A percentile compares a stretch with the other conserved stretches of the same genome.
These are phyloP conservation scores for Aspergillus sp. DNA, from an alignment of 2,329 filamentous ascomycete genomes.

Conservation along the genomic window DNA sequence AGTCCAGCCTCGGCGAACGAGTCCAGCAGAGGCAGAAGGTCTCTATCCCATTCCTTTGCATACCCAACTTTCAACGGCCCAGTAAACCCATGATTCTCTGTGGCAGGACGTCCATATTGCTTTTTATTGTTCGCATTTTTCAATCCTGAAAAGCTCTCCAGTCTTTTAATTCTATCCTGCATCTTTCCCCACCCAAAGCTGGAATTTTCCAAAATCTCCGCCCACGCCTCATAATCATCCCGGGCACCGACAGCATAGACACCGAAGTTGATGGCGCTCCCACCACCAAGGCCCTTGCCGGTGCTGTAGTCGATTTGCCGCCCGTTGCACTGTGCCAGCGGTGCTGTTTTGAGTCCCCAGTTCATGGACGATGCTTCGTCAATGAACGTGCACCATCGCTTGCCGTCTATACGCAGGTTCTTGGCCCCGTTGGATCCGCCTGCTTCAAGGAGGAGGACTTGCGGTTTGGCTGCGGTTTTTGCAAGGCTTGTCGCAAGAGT, in stretches of 20 bases:
- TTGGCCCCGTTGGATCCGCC: constrained; percentile 53
- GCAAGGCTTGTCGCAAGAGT: constrained; percentile 56
- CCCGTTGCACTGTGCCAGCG: constrained; percentile 46
- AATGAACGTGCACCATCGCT: constrained; percentile 54
- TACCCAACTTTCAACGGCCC: no score
- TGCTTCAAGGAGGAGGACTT: constrained; percentile 62
- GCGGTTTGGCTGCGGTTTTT: constrained; percentile 47
- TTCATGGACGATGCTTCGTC: constrained; percentile 49
- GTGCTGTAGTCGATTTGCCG: constrained; percentile 52
- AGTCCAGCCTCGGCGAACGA: no score
- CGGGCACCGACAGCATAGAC: constrained; percentile 55
- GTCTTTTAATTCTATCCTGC: constrained; percentile 50
- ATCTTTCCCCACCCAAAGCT: constrained; percentile 57
- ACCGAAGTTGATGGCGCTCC: constrained; percentile 57
- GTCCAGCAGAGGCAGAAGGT: no score
- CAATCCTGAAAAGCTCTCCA: constrained; percentile 55
- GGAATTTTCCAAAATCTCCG: constrained; percentile 55
- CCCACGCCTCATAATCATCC: constrained; percentile 65
- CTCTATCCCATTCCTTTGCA: no score
- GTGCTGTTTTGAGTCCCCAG: constrained; percentile 53
- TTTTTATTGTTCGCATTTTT: constrained; percentile 31
- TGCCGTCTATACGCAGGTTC: constrained; percentile 51
- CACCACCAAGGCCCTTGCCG: constrained; percentile 54
- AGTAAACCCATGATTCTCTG: no score
- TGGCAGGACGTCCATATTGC: constrained; percentile 50